Evolutionary conservation across 176 grass and related monocot genomes (phyloP).

Genomic region (Carex littledalei): DNA sequence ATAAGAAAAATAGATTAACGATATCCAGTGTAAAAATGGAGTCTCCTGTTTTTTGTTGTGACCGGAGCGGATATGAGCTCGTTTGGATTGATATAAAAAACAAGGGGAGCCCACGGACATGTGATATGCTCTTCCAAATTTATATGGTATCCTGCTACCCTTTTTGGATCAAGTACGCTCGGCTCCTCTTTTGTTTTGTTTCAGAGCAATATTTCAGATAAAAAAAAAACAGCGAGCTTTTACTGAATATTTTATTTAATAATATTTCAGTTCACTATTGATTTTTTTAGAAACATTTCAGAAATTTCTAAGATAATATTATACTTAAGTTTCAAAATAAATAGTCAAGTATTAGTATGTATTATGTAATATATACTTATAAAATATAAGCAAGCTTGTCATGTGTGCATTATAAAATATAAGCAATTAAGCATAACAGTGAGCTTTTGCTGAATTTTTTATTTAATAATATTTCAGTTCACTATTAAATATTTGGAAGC

Average conservation of each 20-base stretch:
- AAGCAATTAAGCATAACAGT: too few species aligned
- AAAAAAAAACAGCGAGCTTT: neutral
- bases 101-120: neutral
- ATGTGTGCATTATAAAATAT: too few species aligned
- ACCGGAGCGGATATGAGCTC: neutral
- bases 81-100: neutral
- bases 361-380: too few species aligned
- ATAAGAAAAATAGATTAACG: too few species aligned
- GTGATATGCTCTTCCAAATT: conserved; percentile 4
- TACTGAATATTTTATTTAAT: neutral
- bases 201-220: neutral
- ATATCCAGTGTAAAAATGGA: neutral
- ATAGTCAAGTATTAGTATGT: too few species aligned
- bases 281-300: neutral
- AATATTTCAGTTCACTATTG: neutral
- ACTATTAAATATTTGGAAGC: neutral
- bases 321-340: too few species aligned
- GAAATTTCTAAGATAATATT: too few species aligned
- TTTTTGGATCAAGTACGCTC: neutral
- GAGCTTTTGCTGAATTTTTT: neutral
- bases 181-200: neutral
- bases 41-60: neutral
- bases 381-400: too few species aligned
- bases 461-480: neutral
- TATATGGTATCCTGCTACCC: neutral